phyloP scores from a whole-genome alignment of 2,329 filamentous ascomycete genomes.

The Hymenoscyphus albidus region DNA sequence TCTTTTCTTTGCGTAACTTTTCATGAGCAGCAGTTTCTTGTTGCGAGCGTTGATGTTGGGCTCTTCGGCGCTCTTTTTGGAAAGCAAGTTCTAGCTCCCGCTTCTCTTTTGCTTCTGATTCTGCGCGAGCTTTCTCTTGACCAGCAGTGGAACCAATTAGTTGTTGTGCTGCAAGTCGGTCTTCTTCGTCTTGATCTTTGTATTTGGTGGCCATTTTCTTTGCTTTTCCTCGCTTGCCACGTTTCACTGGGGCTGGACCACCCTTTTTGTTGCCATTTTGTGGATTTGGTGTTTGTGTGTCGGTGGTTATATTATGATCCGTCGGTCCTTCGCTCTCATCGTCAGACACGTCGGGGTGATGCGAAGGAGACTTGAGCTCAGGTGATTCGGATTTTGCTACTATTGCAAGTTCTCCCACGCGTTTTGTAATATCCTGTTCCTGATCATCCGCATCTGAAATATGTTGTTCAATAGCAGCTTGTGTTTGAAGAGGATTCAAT shows the following conservation, averaged over 20 bases:
- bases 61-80: conserved; percentile 68
- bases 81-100: conserved; percentile 70
- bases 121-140: conserved; percentile 63
- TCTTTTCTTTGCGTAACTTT: conserved; percentile 58
- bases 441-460: conserved; percentile 25
- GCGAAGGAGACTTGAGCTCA: conserved; percentile 16
- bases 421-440: conserved; percentile 24
- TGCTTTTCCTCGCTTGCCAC: conserved; percentile 76
- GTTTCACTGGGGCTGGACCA: conserved; percentile 45
- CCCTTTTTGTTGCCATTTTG: conserved; percentile 40
- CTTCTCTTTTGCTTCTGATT: conserved; percentile 61
- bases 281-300: conserved; percentile 32
- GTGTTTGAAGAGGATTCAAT: conserved; percentile 26
- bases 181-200: conserved; percentile 90
- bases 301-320: conserved; percentile 14
- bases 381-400: conserved; percentile 17
- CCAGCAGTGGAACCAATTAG: conserved; percentile 76
- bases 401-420: conserved; percentile 14
- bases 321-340: conserved; percentile 15
- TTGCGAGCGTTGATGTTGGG: conserved; percentile 75
- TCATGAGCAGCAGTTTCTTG: conserved; percentile 74
- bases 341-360: conserved; percentile 40
- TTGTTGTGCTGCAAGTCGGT: conserved; percentile 75
- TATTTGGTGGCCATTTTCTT: conserved; percentile 91
- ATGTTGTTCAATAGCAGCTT: conserved; percentile 17